Base-by-base conservation (phyloP, 73 alveolate genomes). In the Paramecium octaurelia region DNA sequence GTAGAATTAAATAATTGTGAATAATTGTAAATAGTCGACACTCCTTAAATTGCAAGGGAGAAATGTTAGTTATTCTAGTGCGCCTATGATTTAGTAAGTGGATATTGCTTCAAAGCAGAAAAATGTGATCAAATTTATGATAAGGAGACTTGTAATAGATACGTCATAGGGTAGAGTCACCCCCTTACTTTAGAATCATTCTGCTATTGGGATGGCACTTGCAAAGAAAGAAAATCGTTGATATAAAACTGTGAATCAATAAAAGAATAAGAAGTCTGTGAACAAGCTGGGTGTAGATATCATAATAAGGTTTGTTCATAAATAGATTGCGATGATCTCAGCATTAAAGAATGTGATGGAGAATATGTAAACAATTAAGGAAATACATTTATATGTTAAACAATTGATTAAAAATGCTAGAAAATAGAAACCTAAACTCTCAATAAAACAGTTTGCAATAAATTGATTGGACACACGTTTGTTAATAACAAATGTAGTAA, bases 41-140 rank as follows among this genome's bases (percentile, higher is more conserved):
- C 36, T 38, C 64, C 64, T 14, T 20, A 21, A 29, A n/a, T 29
- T n/a, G 87, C 60, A 73, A 73, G 87, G 14, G 60, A 73, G 10
- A n/a, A 73, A 36, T 73, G 87, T 73, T 73, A 73, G 35, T 36
- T 36, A 73, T 73, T 12, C 35, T 73, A 36, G n/a, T 73, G 87
- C 20, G 87, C 87, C 4, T 73, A 14, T 36, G 87, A 73, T 73
- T 34, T 40, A 73, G 87, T 73, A 1, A 73, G 87, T 73, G 87
- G 87, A 16, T 73, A 35, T 73, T 73, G 87, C 14, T 73, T 73
- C 14, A 73, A 73, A 4, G 58, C 87, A 73, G 40, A 73, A 73
- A 21, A 36, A 73, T 73, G 87, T 27, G 35, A 73, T 29, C 8
- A 73, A 36, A 73, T 73, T 4, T 73, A 73, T 73, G 87, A 73